These are phyloP conservation scores for Musa acuminata DNA, from an alignment of 176 grass and related monocot species.

Conservation along the genomic window DNA sequence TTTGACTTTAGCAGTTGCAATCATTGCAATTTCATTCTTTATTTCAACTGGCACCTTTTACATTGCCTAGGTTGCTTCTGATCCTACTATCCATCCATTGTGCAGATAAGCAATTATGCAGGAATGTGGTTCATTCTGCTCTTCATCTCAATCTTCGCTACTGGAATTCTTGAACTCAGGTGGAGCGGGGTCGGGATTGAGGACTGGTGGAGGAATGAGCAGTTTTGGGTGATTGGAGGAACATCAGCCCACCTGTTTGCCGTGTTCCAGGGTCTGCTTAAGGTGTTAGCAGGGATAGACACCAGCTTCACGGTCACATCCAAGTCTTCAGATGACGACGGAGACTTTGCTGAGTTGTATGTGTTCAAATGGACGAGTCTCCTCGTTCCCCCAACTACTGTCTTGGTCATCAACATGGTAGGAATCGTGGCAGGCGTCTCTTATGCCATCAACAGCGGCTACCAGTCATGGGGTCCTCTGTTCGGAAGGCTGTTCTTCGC, in stretches of 20 bases:
- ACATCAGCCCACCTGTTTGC: neutral
- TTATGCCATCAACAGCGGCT: neutral
- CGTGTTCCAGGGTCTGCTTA: neutral
- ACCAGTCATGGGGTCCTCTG: neutral
- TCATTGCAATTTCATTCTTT: neutral
- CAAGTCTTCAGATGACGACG: neutral
- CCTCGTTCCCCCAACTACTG: neutral
- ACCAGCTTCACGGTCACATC: neutral
- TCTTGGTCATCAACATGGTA: slow-evolving; percentile 1
- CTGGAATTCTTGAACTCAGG: neutral
- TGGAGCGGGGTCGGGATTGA: neutral
- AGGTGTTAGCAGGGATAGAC: neutral
- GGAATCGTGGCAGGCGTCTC: neutral
- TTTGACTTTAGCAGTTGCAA: neutral
- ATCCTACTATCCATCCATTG: neutral
- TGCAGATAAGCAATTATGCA: slow-evolving; percentile 1
- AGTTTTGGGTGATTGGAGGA: neutral
- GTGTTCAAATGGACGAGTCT: neutral
- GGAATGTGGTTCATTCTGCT: slow-evolving; percentile 3
- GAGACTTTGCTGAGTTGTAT: neutral
- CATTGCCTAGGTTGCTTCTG: neutral
- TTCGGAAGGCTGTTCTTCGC: neutral
- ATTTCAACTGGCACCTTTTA: neutral
- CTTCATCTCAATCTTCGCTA: neutral
- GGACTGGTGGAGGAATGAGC: neutral